Evolutionary conservation across 2,329 filamentous ascomycete genomes (phyloP).

Genomic region (Emergomyces orientalis): DNA sequence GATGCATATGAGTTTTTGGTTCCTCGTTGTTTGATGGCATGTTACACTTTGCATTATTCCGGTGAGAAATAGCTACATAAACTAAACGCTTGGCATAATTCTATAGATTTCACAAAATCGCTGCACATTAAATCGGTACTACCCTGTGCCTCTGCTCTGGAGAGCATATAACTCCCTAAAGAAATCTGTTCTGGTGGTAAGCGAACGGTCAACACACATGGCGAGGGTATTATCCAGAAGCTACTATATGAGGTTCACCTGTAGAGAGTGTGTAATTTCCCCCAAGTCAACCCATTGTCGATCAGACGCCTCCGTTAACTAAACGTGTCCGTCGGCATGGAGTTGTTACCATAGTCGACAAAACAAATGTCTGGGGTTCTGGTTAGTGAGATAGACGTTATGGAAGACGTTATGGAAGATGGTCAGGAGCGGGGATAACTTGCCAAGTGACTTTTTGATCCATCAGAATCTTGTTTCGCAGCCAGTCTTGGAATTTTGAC

Average conservation of each 20-base stretch:
- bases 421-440: conserved; percentile 26
- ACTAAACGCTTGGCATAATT: background rate
- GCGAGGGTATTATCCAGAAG: too few species aligned
- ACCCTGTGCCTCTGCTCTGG: too few species aligned
- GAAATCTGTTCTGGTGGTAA: too few species aligned
- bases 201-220: too few species aligned
- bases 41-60: background rate
- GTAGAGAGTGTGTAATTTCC: background rate
- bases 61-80: background rate
- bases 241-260: too few species aligned
- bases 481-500: background rate
- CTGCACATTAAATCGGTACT: conserved; percentile 22
- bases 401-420: conserved; percentile 21
- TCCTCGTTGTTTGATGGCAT: too few species aligned
- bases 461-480: too few species aligned
- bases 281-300: background rate
- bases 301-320: too few species aligned
- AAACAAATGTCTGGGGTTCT: conserved; percentile 15
- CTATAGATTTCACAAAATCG: conserved; percentile 16
- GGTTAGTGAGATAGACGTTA: conserved; percentile 15
- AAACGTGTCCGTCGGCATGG: conserved; percentile 17
- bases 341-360: conserved; percentile 17
- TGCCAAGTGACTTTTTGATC: too few species aligned
- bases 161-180: conserved; percentile 19
- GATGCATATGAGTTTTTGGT: too few species aligned